Evolutionary conservation across 2,329 filamentous ascomycete genomes (phyloP), one percentile per base, ranked within the genome.

Genomic region (Thielaviopsis euricoi): DNA sequence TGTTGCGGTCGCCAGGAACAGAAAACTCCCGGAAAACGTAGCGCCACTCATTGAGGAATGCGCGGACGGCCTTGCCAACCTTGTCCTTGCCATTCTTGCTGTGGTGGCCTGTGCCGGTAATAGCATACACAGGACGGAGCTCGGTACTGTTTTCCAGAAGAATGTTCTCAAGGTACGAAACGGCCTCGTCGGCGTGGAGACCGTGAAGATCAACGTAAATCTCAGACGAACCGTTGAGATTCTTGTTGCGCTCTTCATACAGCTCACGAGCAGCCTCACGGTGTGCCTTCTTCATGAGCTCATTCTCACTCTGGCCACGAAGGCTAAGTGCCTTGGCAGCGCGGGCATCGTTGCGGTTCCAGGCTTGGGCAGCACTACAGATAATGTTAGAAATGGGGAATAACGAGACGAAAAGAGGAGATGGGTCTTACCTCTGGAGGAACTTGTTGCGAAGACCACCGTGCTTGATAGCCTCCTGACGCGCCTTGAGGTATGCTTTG

Each of bases 11-110:
- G n/a, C 91, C 91, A 1, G 90, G 89, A 10, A 96, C 90, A 43
- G 87, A 93, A 71, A 98, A 98, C 71, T 98, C 93, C 57, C 91
- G 85, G 71, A 91, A 98, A 0, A 88, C 86, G 68, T 96, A 98
- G 62, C 88, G 82, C 89, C 90, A 95, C 68, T 97, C 91, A 67
- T 91, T 94, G 58, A 98, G 74, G 73, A 94, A 97, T 63, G 80
- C 82, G 57, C 93, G 85, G 62, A 97, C 84, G 1, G 90, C 89
- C 72, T 95, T 95, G 67, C 91, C 91, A 40, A 98, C 88, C 72
- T 98, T 98, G 71, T 98, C 93, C 70, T 97, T 97, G 65, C 93
- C 91, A 67, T 96, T 96, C 75, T 97, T 97, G 69, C 88, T 95
- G 71, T 98, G 93, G 67, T 97, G 90, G 3, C 91, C 93, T 0